Conservation (phyloP, 306 rosid genomes). For the Heteromeles arbutifolia region DNA sequence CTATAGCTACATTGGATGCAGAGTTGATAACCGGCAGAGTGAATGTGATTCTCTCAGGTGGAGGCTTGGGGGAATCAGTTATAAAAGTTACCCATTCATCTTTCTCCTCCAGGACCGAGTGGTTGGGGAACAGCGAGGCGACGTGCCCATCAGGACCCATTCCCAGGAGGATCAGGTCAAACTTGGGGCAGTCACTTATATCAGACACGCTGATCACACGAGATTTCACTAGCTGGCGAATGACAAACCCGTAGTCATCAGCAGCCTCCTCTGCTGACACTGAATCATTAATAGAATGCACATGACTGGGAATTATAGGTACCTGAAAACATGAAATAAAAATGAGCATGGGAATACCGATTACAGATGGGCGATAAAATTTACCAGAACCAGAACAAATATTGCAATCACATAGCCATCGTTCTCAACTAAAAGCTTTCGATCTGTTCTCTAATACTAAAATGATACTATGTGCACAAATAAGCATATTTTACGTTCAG, state of each 20-base stretch:
- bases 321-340: slow-evolving; percentile 44
- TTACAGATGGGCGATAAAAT: neutral
- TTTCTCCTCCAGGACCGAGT: slow-evolving; percentile 59
- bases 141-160: slow-evolving; percentile 88
- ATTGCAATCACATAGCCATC: neutral
- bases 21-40: slow-evolving; percentile 96
- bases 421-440: neutral
- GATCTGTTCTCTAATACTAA: neutral
- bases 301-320: slow-evolving; percentile 84
- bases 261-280: slow-evolving; percentile 98
- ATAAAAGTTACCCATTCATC: slow-evolving; percentile 88
- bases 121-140: slow-evolving; percentile 81
- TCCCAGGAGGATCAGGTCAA: slow-evolving; percentile 91
- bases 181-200: slow-evolving; percentile 83
- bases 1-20: slow-evolving; percentile 75
- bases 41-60: slow-evolving; percentile 97
- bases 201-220: slow-evolving; percentile 74
- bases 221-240: slow-evolving; percentile 89
- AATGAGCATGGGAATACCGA: slow-evolving; percentile 9
- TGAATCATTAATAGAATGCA: slow-evolving; percentile 77
- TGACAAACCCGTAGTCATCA: slow-evolving; percentile 71
- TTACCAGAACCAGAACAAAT: neutral
- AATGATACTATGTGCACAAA: neutral
- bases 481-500: neutral
- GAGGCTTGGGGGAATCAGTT: slow-evolving; percentile 89